A percentile compares a stretch with the other conserved stretches of the same genome.
Conservation (phyloP, 345 rosid species). For the Gossypium mustelinum region DNA sequence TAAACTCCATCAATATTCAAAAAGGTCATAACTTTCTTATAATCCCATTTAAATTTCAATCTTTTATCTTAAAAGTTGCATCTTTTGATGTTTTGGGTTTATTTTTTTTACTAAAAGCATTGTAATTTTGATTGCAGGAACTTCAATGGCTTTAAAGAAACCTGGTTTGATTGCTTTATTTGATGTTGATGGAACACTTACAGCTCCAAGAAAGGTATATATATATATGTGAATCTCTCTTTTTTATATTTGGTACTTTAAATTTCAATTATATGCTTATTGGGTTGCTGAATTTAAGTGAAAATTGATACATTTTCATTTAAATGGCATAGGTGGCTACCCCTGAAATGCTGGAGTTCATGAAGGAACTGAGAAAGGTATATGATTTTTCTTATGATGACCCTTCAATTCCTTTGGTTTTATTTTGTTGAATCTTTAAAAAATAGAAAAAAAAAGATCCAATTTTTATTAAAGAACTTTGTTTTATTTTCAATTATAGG, state of each 20-base stretch:
- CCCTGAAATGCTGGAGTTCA: slow-evolving; percentile 54
- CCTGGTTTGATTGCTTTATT: slow-evolving; percentile 86
- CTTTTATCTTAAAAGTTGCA: neutral
- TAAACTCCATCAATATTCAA: neutral
- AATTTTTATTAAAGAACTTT: neutral
- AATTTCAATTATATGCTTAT: neutral
- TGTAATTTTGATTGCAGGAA: slow-evolving; percentile 27
- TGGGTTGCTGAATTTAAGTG: neutral
- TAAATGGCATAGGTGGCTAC: slow-evolving; percentile 41
- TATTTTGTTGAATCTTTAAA: neutral
- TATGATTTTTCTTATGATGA: slow-evolving; percentile 15
- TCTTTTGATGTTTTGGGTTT: neutral
- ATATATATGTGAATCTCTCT: neutral
- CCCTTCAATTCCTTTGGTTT: neutral
- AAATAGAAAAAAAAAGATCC: neutral
- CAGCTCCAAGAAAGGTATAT: slow-evolving; percentile 85
- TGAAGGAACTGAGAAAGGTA: slow-evolving; percentile 74
- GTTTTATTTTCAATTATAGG: slow-evolving; percentile 36
- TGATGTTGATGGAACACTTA: slow-evolving; percentile 97
- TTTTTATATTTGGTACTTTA: neutral
- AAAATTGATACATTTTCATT: neutral
- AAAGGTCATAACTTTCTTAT: slow-evolving; percentile 4
- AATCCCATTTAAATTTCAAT: neutral
- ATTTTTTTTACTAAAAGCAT: neutral
- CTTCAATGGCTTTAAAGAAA: slow-evolving; percentile 39